Base-by-base conservation (phyloP, 2,329 filamentous ascomycete genomes). In the Microcyclospora pomicola region DNA sequence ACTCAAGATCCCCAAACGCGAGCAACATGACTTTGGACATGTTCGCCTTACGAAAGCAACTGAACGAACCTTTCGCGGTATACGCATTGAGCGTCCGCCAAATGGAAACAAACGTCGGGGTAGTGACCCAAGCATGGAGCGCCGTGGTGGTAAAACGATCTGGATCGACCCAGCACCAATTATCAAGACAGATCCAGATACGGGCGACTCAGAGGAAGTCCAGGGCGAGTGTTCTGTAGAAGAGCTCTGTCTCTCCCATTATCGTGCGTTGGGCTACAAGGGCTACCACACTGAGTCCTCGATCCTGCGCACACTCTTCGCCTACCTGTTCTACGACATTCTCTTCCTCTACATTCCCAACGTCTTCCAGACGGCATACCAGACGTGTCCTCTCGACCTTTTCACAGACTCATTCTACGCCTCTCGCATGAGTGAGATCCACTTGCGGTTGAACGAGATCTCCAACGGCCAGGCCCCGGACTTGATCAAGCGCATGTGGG, bases 341-440 rank as follows among this genome's bases (percentile, higher is more conserved):
- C 66, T 98, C 6, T 96, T 96, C 61, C 69, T 85, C 16, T 94
- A 93, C 59, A 74, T 96, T 5, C 88, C 91, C 16, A 94, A 96
- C 50, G 88, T 98, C 39, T 98, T 98, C 59, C 88, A 96, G 58
- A 98, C 91, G 5, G 75, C 81, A 1, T 98, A 84, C 56, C 91
- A 98, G 60, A 93, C 85, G 0, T 94, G 85, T 53, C 91, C 91
- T 1, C 65, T 98, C 3, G 91, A 98, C 58, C 66, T 98, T 5
- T 82, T 92, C 55, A 94, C 87, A 0, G 91, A 98, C 56, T 78
- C 82, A 2, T 98, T 98, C 64, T 96, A 84, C 55, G 74, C 83
- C 0, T 76, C 79, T 1, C 74, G 91, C n/a, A 76, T 81, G 28
- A 85, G 80, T 3, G 87, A 94, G 62, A 91, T 96, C 56, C 92